These are phyloP conservation scores for Cladophialophora yegresii DNA, from an alignment of 2,329 filamentous ascomycete genomes.

Conservation along the genomic window DNA sequence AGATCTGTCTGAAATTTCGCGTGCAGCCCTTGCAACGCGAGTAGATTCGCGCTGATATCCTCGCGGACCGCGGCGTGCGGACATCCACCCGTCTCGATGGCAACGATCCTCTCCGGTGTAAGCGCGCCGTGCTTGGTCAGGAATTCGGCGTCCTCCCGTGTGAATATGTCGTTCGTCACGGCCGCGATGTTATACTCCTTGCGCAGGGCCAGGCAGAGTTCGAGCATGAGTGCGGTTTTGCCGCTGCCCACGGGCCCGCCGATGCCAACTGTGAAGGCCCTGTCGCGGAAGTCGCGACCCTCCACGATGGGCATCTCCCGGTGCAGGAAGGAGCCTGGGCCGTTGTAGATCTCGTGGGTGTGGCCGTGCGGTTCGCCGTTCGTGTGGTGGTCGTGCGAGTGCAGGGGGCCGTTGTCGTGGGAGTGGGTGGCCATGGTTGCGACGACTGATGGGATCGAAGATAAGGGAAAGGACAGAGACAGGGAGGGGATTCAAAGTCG, in stretches of 20 bases:
- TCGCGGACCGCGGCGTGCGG: slow-evolving; percentile 96
- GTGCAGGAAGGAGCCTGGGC: slow-evolving; percentile 83
- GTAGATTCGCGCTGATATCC: slow-evolving; percentile 91
- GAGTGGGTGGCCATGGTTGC: slow-evolving; percentile 34
- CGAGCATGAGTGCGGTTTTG: slow-evolving; percentile 95
- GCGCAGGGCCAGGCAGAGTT: slow-evolving; percentile 82
- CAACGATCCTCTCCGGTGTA: slow-evolving; percentile 78
- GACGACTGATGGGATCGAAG: neutral
- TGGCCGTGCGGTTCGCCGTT: slow-evolving; percentile 74
- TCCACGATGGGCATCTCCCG: slow-evolving; percentile 93
- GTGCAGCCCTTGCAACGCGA: slow-evolving; percentile 87
- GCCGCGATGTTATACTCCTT: slow-evolving; percentile 82
- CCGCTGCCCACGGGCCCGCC: slow-evolving; percentile 95
- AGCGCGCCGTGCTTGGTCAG: slow-evolving; percentile 84
- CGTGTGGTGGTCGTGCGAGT: slow-evolving; percentile 48
- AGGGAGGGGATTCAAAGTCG: neutral
- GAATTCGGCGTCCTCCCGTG: slow-evolving; percentile 92
- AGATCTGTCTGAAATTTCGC: slow-evolving; percentile 76
- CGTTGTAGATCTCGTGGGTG: slow-evolving; percentile 91
- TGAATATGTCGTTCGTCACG: slow-evolving; percentile 61
- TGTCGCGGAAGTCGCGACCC: slow-evolving; percentile 80
- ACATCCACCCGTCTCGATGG: slow-evolving; percentile 96
- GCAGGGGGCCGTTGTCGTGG: slow-evolving; percentile 41
- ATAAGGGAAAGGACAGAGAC: neutral
- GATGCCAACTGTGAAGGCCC: slow-evolving; percentile 96